Percentiles rank a stretch among this genome's conserved stretches.
phyloP scores from a whole-genome alignment of 805 yeast genomes.

The Tetrapisispora iriomotensis region DNA sequence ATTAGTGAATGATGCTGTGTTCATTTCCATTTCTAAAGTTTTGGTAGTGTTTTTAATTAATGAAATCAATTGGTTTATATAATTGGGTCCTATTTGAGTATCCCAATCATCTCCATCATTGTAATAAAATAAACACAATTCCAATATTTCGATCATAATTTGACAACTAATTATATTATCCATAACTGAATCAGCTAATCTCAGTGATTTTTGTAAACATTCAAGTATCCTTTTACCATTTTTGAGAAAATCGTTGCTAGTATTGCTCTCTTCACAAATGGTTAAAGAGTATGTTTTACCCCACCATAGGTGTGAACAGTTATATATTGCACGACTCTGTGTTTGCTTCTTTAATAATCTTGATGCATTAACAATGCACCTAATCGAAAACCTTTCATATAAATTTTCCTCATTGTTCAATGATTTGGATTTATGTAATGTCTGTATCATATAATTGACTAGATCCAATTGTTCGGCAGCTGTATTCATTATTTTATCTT shows the following conservation, averaged over 20 bases:
- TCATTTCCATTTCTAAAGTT: conserved; percentile 28
- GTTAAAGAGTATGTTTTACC: conserved; percentile 44
- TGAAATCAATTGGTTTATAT: conserved; percentile 79
- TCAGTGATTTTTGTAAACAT: conserved; percentile 72
- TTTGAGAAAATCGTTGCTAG: conserved; percentile 28
- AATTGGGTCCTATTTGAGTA: conserved; percentile 50
- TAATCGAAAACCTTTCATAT: conserved; percentile 70
- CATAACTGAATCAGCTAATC: conserved; percentile 89
- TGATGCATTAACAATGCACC: conserved; percentile 79
- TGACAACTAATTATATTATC: conserved; percentile 54
- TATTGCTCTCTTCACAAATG: background rate
- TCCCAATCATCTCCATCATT: conserved; percentile 20
- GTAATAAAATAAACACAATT: conserved; percentile 72
- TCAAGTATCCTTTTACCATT: conserved; percentile 71
- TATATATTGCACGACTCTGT: conserved; percentile 80
- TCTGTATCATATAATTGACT: conserved; percentile 38
- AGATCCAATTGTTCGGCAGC: conserved; percentile 43
- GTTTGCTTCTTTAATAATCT: conserved; percentile 82
- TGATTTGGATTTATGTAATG: conserved; percentile 39
- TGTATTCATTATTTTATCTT: conserved; percentile 42
- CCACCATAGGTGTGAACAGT: conserved; percentile 90
- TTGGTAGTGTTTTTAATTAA: conserved; percentile 56
- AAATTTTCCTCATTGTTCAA: conserved; percentile 28
- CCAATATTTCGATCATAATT: conserved; percentile 77
- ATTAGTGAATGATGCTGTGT: background rate